Conservation (phyloP, 2,329 filamentous ascomycete species). For the Fusarium sp. region DNA sequence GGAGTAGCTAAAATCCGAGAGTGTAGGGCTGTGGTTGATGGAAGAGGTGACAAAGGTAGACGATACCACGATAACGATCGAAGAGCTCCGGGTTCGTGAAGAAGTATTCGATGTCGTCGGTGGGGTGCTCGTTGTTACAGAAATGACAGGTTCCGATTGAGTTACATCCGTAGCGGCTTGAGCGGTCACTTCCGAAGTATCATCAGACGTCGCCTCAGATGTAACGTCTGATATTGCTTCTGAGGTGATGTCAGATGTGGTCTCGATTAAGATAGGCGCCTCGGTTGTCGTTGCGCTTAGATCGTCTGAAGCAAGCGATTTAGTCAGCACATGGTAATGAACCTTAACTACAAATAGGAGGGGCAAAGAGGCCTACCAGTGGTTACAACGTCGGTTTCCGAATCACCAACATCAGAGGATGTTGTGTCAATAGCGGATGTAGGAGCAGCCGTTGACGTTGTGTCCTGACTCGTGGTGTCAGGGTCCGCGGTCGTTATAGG, state of each 20-base stretch:
- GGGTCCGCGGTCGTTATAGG: slow-evolving; percentile 24
- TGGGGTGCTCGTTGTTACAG: slow-evolving; percentile 16
- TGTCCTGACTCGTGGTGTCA: slow-evolving; percentile 30
- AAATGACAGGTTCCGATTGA: slow-evolving; percentile 13
- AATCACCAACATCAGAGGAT: slow-evolving; percentile 23
- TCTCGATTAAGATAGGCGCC: slow-evolving; percentile 28
- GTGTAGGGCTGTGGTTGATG: slow-evolving; percentile 17
- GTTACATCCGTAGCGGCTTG: slow-evolving; percentile 20
- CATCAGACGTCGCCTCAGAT: slow-evolving; percentile 15
- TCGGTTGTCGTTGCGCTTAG: slow-evolving; percentile 32
- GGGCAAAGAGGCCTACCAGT: slow-evolving; percentile 36
- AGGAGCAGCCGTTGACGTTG: slow-evolving; percentile 25
- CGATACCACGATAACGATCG: slow-evolving; percentile 32
- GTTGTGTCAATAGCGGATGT: slow-evolving; percentile 31
- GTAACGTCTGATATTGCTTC: slow-evolving; percentile 15
- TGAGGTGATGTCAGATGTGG: slow-evolving; percentile 29
- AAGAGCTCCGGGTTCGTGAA: slow-evolving; percentile 28
- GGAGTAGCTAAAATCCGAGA: slow-evolving; percentile 31
- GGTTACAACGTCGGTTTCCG: slow-evolving; percentile 32
- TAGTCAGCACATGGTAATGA: slow-evolving; percentile 30
- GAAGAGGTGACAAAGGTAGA: slow-evolving; percentile 35
- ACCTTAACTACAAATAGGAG: slow-evolving; percentile 22
- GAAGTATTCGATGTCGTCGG: slow-evolving; percentile 22
- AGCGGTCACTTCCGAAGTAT: slow-evolving; percentile 12
- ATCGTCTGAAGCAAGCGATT: slow-evolving; percentile 24